Base-by-base conservation (phyloP, 2,329 filamentous ascomycete genomes). In the Monilinia polystroma region DNA sequence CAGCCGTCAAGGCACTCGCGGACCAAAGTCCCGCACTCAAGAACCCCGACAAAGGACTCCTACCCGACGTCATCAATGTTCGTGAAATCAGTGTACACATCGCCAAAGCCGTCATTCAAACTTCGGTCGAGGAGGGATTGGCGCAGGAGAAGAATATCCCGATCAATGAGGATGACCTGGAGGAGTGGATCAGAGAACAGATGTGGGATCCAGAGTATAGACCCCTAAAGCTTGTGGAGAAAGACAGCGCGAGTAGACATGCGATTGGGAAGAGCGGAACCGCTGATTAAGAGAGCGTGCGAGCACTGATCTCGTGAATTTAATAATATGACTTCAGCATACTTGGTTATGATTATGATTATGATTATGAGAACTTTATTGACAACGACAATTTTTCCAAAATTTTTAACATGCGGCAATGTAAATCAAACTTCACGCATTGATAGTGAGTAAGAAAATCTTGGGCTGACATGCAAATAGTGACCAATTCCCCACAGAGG, bases 131-230 rank as follows among this genome's bases (percentile, higher is more conserved):
- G 66, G 91, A 95, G 68, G 88, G 84, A 0, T 77, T 94, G 23
- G 87, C 88, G 0, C 85, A 85, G 66, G 83, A 88, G 71, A 75
- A 85, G 67, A 83, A 79, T 0, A 93, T 96, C 55, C 92, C 91
- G 0, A 72, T 73, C 0, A 75, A 80, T 3, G 79, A 75, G 26
- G 70, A 52, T 14, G 69, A 72, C 20, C 63, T 77, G 63, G 75
- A 75, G 23, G 77, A 75, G 14, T 94, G 90, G 90, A 87, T 93
- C 68, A 77, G 82, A 35, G 88, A 88, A 78, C 90, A 93, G 80
- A 93, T 93, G 90, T 93, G 90, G 91, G 81, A 89, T 69, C 83
- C 90, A 0, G 82, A 81, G 59, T 94, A 93, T 75, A 78, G 90
- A 35, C 84, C 85, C 1, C 75, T 92, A 71, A 84, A 82, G 75